Evolutionary conservation across 2,329 filamentous ascomycete species (phyloP).

Genomic region (Emergomyces africanus): DNA sequence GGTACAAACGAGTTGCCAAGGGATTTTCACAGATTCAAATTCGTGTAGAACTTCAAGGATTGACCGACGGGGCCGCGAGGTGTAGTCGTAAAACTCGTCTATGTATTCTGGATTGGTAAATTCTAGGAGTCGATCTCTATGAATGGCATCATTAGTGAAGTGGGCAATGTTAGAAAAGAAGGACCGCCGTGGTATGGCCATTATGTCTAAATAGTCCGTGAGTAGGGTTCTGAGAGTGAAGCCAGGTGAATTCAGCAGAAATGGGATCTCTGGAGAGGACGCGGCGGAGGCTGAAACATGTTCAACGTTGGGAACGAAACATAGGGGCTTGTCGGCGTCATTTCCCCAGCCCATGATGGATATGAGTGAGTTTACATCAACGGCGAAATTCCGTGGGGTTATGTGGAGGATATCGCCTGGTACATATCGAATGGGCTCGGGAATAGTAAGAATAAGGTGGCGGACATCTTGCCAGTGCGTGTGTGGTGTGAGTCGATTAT

Average conservation of each 20-base stretch:
- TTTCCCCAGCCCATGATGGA: constrained; percentile 64
- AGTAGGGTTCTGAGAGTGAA: constrained; percentile 63
- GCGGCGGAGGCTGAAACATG: constrained; percentile 13
- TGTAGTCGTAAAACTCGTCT: constrained; percentile 94
- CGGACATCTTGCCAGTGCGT: constrained; percentile 93
- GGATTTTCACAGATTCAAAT: constrained; percentile 72
- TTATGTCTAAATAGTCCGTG: constrained; percentile 75
- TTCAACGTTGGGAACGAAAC: constrained; percentile 29
- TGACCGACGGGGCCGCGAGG: constrained; percentile 74
- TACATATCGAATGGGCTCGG: constrained; percentile 35
- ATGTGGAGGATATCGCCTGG: constrained; percentile 75
- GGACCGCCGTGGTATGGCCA: constrained; percentile 70
- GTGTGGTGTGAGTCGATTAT: constrained; percentile 58
- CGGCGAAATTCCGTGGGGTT: constrained; percentile 74
- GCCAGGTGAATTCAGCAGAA: constrained; percentile 21
- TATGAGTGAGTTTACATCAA: constrained; percentile 69
- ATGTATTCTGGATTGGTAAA: constrained; percentile 67
- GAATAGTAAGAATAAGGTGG: constrained; percentile 49
- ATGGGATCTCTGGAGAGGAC: constrained; percentile 22
- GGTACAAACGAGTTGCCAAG: constrained; percentile 57
- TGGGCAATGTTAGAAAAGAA: constrained; percentile 72
- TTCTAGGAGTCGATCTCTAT: constrained; percentile 70
- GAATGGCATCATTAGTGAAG: constrained; percentile 58
- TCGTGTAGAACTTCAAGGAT: constrained; percentile 89
- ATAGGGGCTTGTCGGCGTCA: constrained; percentile 58